Base-by-base conservation (phyloP, 257 asterid species). In the Capsicum chinense region DNA sequence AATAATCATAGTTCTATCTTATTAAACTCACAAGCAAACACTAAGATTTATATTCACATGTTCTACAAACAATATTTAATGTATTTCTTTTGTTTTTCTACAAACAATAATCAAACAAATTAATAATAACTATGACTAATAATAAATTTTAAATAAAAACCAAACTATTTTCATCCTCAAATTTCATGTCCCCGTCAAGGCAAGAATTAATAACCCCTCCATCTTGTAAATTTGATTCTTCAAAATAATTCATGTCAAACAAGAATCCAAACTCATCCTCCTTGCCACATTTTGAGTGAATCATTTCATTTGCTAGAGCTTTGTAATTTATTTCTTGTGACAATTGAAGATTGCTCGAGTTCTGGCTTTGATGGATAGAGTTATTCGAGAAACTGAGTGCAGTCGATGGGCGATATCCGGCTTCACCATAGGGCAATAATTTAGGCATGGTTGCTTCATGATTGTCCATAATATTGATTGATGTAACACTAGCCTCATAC, bases 251-350 rank as follows among this genome's bases (percentile, higher is more conserved):
- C 87, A 83, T 81, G 35, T 89, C 89, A 15, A 85, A 85, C 39
- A 88, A 79, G 86, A 86, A 89, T 50, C 86, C 92, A 39, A 84
- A 86, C 16, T 83, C 73, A 7, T 85, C 93, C 50, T 89, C 90
- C 79, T 85, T 63, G 19, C 56, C 92, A 56, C 64, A 70, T 64
- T 88, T 82, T 8, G 85, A 12, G 21, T 85, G 85, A 37, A 21
- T 68, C n/a, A 80, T 80, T 60, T 44, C 83, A 80, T 74, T 73
- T 71, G 44, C 80, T 50, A 73, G 0, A 48, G 48, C 59, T 73
- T 73, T 73, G 37, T 26, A 26, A 26, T 73, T 86, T 81, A 21
- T 21, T 70, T 81, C 59, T 48, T 73, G 84, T n/a, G 85, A 59
- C 26, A 87, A 26, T 21, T 83, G 89, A 79, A 85, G 83, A 52